A percentile compares a stretch with the other conserved stretches of the same genome.
Conservation (phyloP, 176 grass and related monocot species). For the Pontederia crassipes region DNA sequence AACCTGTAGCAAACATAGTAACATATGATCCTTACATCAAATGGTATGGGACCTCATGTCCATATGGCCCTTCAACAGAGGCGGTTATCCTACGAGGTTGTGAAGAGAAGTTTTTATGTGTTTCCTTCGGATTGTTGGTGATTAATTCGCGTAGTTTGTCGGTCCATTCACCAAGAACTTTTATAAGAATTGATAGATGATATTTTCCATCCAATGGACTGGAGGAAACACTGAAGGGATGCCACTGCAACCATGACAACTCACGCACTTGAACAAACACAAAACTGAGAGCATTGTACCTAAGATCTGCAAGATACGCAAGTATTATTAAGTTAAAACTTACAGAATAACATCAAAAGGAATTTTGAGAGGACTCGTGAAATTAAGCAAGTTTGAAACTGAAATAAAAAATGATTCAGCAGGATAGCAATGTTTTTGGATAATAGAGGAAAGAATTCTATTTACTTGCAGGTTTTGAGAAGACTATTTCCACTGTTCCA, state of each 20-base stretch:
- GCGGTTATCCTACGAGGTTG: constrained; percentile 46
- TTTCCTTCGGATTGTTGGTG: constrained; percentile 35
- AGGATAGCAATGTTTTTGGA: constrained; percentile 1
- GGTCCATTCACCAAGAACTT: constrained; percentile 88
- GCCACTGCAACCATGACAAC: constrained; percentile 83
- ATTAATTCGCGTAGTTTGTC: constrained; percentile 53
- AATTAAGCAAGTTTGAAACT: neutral
- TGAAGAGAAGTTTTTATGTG: constrained; percentile 13
- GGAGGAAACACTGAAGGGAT: constrained; percentile 95
- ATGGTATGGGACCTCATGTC: constrained; percentile 92
- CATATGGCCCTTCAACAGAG: constrained; percentile 81
- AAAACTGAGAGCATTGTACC: constrained; percentile 88
- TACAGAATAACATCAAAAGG: constrained; percentile 3
- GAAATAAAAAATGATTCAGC: neutral
- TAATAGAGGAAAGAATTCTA: neutral
- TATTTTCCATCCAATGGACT: constrained; percentile 88
- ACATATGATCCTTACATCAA: constrained; percentile 57
- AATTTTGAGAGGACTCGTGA: neutral
- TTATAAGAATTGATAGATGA: constrained; percentile 85
- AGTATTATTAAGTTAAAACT: constrained; percentile 7
- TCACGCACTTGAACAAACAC: constrained; percentile 85
- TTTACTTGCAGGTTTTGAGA: constrained; percentile 87
- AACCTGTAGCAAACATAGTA: neutral
- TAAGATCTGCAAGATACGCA: constrained; percentile 42
- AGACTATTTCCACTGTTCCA: constrained; percentile 69